Conservation (phyloP, 208 protist species). For the Lotmaria passim region DNA sequence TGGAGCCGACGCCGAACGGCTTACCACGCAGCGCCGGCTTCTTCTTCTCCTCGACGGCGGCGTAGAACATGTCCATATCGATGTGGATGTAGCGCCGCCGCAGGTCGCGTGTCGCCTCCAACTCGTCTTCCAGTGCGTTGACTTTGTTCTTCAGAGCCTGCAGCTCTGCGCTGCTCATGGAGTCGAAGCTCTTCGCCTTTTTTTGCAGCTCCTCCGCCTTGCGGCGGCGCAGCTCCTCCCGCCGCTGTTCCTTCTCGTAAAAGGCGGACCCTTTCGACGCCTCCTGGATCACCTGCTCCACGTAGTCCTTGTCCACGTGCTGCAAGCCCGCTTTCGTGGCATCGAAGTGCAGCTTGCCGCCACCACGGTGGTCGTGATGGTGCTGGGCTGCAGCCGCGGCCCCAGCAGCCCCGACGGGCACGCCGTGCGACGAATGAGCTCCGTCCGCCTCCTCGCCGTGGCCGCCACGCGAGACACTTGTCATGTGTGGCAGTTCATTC, state of each 20-base stretch:
- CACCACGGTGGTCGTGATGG: conserved; percentile 33
- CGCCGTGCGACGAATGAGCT: background rate
- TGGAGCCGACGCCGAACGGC: conserved; percentile 94
- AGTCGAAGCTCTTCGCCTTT: conserved; percentile 63
- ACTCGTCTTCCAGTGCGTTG: conserved; percentile 56
- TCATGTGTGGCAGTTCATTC: background rate
- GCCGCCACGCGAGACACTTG: too few relatives aligned
- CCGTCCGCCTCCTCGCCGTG: too few relatives aligned
- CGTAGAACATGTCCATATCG: conserved; percentile 96
- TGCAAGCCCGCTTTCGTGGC: conserved; percentile 80
- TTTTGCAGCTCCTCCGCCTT: conserved; percentile 54
- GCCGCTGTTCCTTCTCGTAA: conserved; percentile 80
- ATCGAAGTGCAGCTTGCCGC: conserved; percentile 76
- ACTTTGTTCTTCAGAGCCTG: conserved; percentile 54
- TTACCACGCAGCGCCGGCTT: conserved; percentile 85
- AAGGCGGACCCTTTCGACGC: conserved; percentile 76
- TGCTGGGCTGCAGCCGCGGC: conserved; percentile 4
- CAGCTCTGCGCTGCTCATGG: conserved; percentile 43
- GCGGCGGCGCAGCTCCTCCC: conserved; percentile 57
- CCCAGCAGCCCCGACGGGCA: background rate
- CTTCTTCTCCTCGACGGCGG: conserved; percentile 92
- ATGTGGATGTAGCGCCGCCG: conserved; percentile 80
- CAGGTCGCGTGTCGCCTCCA: conserved; percentile 73
- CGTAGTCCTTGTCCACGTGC: conserved; percentile 80
- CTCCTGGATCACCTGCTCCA: conserved; percentile 85